These are phyloP conservation scores for Hericium erinaceus DNA, from an alignment of 768 basidiomycete species.

Conservation along the genomic window DNA sequence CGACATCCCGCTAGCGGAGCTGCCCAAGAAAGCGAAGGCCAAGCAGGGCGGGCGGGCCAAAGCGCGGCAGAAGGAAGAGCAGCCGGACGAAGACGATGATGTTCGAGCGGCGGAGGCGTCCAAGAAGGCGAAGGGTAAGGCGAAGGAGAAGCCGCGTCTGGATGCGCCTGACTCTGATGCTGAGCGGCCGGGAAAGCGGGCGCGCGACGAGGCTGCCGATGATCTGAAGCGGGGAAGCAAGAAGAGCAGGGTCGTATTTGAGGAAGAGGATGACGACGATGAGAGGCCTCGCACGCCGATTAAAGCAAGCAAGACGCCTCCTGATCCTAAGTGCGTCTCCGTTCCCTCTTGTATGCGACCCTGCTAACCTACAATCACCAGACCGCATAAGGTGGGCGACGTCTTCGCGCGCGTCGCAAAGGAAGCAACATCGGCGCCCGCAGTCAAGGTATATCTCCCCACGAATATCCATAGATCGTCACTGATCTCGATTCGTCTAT, in stretches of 20 bases:
- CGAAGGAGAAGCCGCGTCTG: background rate
- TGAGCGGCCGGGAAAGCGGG: too few species aligned
- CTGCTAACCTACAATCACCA: too few species aligned
- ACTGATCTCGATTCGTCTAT: background rate
- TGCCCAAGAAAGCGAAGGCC: too few species aligned
- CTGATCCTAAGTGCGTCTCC: too few species aligned
- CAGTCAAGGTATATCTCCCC: background rate
- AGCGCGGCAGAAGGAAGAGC: too few species aligned
- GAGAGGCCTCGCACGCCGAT: too few species aligned
- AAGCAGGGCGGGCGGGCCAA: too few species aligned
- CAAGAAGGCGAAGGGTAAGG: background rate
- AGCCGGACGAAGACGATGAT: too few species aligned
- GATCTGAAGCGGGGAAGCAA: background rate
- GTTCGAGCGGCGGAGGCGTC: too few species aligned
- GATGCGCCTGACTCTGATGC: too few species aligned
- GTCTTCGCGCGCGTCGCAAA: background rate
- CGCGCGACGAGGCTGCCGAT: background rate
- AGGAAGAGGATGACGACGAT: background rate
- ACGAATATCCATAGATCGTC: background rate
- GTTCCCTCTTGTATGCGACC: too few species aligned
- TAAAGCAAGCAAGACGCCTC: too few species aligned
- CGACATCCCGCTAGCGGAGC: background rate
- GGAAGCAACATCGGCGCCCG: background rate
- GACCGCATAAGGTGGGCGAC: background rate
- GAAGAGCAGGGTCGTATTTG: background rate